Base-by-base conservation (phyloP, 768 basidiomycete species). In the Crassisporium funariophilum region DNA sequence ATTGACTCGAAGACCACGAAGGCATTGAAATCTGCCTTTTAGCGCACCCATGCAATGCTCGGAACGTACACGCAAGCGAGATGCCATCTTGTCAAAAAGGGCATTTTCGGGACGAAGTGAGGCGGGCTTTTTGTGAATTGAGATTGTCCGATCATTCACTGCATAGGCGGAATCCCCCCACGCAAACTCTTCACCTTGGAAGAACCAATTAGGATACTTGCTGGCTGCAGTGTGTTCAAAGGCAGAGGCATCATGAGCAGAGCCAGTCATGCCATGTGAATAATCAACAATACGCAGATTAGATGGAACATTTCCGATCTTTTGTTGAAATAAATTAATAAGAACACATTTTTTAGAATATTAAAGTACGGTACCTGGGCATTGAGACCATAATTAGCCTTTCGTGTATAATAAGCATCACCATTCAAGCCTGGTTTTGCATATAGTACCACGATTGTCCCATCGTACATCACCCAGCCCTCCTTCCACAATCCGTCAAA, bases 351-450 rank as follows among this genome's bases (percentile, higher is more conserved):
- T 13, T 7, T 7, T 29, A 17, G 6, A 41, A 23, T 50, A 25
- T 19, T 35, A 4, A 50, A 7, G n/a, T 15, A 15, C 54, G 50
- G 4, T 40, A 69, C 66, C 61, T 70, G 68, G 9, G 62, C 42
- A 60, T 72, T 72, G 1, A 70, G 50, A 2, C 64, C 70, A 60
- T 72, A 70, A 41, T 67, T 70, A 4, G 40, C 43, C 44, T 70
- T 71, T 6, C 65, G 35, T 2, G 67, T 65, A 41, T 56, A 70
- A 43, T 71, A 72, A 12, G 60, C 63, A 55, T 69, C 64, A 20
- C 69, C 66, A 50, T 70, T 54, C 5, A 55, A 27, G 0, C 54
- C 58, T 12, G 65, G 64, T 40, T 62, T 63, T 6, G 43, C 35
- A 43, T 54, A 60, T 9, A 66, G 53, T 9, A 55, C 53, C 8